Percentiles rank a stretch among this genome's conserved stretches.
These are phyloP conservation scores for Gossypium ekmanianum DNA, from an alignment of 345 rosid genomes.

Conservation along the genomic window DNA sequence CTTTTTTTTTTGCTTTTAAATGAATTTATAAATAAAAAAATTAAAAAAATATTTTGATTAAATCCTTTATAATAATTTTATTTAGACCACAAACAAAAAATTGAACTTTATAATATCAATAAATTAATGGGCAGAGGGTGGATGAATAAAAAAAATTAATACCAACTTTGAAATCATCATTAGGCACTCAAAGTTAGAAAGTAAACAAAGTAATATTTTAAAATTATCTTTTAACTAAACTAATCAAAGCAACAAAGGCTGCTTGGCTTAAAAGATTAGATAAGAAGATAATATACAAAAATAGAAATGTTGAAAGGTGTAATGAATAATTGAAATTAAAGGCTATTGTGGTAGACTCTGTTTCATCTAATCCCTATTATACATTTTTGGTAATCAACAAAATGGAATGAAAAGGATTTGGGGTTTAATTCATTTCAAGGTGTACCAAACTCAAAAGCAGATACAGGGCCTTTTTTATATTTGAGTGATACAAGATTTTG, in stretches of 20 bases:
- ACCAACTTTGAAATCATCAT: neutral
- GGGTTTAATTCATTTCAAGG: slow-evolving; percentile 7
- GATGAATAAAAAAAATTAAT: too few relatives aligned
- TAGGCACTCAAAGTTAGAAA: neutral
- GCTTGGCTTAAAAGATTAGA: slow-evolving; percentile 24
- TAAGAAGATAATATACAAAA: slow-evolving; percentile 19
- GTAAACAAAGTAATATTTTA: slow-evolving; percentile 10
- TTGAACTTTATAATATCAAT: too few relatives aligned
- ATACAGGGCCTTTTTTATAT: neutral
- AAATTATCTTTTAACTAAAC: neutral
- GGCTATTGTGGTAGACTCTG: neutral
- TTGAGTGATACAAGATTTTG: neutral
- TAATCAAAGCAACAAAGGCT: slow-evolving; percentile 11
- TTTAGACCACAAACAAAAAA: too few relatives aligned
- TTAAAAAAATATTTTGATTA: too few relatives aligned
- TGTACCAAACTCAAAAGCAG: slow-evolving; percentile 9
- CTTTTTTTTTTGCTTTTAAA: too few relatives aligned
- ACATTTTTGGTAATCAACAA: neutral
- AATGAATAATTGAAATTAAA: neutral
- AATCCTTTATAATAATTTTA: too few relatives aligned
- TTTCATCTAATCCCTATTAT: neutral
- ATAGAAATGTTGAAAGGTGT: slow-evolving; percentile 9
- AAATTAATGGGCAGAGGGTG: too few relatives aligned
- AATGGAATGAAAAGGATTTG: neutral
- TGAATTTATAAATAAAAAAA: too few relatives aligned